phyloP scores from a whole-genome alignment of 495 filamentous ascomycete species.

The Lepidopterella palustris region DNA sequence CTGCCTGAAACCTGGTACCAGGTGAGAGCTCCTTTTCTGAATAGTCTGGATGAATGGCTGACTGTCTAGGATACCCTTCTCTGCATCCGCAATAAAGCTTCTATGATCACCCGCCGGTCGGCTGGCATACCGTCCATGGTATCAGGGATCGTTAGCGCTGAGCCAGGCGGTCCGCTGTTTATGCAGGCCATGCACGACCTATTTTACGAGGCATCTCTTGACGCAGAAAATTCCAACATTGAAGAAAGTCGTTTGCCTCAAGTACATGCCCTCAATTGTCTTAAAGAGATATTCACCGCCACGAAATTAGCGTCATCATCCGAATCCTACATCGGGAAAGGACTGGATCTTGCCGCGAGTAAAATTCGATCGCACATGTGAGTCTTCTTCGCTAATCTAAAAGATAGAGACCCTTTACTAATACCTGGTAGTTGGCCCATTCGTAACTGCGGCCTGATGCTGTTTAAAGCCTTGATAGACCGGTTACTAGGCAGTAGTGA shows the following conservation, averaged over 20 bases:
- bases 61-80: conserved; percentile 12
- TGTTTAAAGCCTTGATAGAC: conserved; percentile 76
- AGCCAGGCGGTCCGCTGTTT: conserved; percentile 42
- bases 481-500: conserved; percentile 63
- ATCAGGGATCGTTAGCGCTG: conserved; percentile 62
- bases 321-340: conserved; percentile 62
- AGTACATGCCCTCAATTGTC: conserved; percentile 87
- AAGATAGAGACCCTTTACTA: background rate
- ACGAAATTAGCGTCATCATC: conserved; percentile 58
- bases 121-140: conserved; percentile 85
- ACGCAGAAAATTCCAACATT: conserved; percentile 43
- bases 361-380: conserved; percentile 62
- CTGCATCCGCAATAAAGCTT: conserved; percentile 58
- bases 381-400: conserved; percentile 14
- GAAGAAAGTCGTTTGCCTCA: conserved; percentile 60
- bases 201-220: conserved; percentile 18
- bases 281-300: conserved; percentile 81
- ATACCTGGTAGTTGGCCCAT: conserved; percentile 67
- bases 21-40: conserved; percentile 39
- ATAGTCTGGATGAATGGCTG: background rate
- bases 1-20: conserved; percentile 61
- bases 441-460: conserved; percentile 83
- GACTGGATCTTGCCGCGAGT: conserved; percentile 64
- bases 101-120: conserved; percentile 79
- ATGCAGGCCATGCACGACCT: conserved; percentile 45